Base-by-base conservation (phyloP, 1,284 basidiomycete species). In the Tilletia setariae region DNA sequence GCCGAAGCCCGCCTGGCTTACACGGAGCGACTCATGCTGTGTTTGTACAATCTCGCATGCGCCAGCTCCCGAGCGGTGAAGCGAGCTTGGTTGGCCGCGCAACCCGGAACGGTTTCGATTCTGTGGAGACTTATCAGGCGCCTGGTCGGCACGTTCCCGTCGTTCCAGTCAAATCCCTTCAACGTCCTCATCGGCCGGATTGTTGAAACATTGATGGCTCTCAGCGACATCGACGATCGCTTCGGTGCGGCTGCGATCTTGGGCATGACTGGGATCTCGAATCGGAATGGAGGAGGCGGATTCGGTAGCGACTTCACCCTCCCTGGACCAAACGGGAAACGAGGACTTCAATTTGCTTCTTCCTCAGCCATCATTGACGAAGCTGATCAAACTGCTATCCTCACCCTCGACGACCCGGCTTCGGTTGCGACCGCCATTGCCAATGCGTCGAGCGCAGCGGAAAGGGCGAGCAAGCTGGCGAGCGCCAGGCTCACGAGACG, bases 11-110 rank as follows among this genome's bases (percentile, higher is more conserved):
- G 91, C 87, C 83, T 94, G 56, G 88, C 89, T 49, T 91, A 92
- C 82, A 84, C 90, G 72, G 92, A 95, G 84, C 89, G 91, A 70
- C 84, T 88, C 53, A 86, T 90, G 23, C 88, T 94, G 85, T 88
- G 88, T 19, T 86, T 96, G 47, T 97, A 96, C 85, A 90, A 90
- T 43, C 84, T 98, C 69, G 89, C 90, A 8, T 97, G 94, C 85
- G 85, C 95, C 62, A 88, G 92, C 3, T 87, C 93, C 1, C 88
- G 89, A 1, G 84, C 84, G 0, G 85, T 85, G 3, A 74, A 84
- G 30, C 67, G 82, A 0, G 89, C 90, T 8, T 97, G 94, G 85
- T 85, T 95, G 62, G 88, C 93, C 3, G 87, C 92, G 0, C 88
- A 89, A 1, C 84, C 84, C 0, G 85, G 85, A 2, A 74, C 84